phyloP scores from a whole-genome alignment of 1,139 yeast genomes.

The Yamadazyma dushanensis region DNA sequence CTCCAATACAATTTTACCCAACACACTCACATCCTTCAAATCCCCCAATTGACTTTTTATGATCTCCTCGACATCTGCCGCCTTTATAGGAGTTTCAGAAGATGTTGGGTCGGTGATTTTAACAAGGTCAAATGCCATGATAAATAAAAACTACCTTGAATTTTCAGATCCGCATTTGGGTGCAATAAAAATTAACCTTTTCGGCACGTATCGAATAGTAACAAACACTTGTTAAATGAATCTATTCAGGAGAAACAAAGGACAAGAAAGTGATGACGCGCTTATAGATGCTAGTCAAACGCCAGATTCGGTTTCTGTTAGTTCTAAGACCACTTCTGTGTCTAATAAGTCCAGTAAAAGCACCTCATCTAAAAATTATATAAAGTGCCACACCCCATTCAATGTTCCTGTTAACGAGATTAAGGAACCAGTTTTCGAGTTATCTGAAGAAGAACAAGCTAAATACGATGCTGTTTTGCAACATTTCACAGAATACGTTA shows the following conservation, averaged over 20 bases:
- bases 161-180: no score
- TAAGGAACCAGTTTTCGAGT: conserved; percentile 28
- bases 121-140: conserved; percentile 6
- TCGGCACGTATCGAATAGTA: not conserved
- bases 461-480: conserved; percentile 27
- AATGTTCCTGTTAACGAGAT: conserved; percentile 41
- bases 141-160: no score
- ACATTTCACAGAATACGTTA: conserved; percentile 24
- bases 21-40: conserved; percentile 5
- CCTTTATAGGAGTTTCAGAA: conserved; percentile 17
- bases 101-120: conserved; percentile 13
- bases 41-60: conserved; percentile 7
- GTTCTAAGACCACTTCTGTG: conserved; percentile 13
- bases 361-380: conserved; percentile 15
- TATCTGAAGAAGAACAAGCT: conserved; percentile 28
- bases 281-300: not conserved
- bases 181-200: no score
- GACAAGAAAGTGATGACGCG: conserved; percentile 1
- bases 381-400: conserved; percentile 42
- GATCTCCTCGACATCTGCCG: conserved; percentile 8
- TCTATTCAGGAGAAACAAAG: conserved; percentile 20
- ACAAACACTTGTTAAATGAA: conserved; percentile 14
- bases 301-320: conserved; percentile 7
- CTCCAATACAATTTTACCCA: conserved; percentile 18
- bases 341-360: not conserved